Conservation (phyloP, 176 grass and related monocot genomes). For the Bolboschoenus planiculmis region DNA sequence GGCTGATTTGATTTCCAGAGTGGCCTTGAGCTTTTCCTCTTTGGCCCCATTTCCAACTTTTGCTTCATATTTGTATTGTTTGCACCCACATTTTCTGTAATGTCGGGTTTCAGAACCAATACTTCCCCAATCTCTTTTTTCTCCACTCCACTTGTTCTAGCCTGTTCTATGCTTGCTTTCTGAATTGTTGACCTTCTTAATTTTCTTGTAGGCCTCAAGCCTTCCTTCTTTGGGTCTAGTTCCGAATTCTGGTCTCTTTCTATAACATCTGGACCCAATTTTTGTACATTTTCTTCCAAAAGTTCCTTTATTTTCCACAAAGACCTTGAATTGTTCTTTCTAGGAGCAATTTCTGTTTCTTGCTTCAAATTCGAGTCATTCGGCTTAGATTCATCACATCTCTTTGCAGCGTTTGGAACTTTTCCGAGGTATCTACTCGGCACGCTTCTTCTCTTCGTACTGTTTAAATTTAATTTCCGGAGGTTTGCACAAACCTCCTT, state of each 20-base stretch:
- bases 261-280: slow-evolving; percentile 10
- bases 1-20: neutral
- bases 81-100: neutral
- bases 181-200: neutral
- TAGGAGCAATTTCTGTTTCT: neutral
- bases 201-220: slow-evolving; percentile 28
- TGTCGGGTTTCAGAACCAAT: neutral
- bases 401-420: slow-evolving; percentile 31
- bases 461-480: slow-evolving; percentile 31
- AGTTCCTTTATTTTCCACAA: slow-evolving; percentile 1
- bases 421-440: slow-evolving; percentile 67
- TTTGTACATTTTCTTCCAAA: slow-evolving; percentile 5
- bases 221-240: slow-evolving; percentile 33
- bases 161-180: neutral
- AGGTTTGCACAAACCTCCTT: slow-evolving; percentile 24
- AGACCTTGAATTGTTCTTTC: neutral
- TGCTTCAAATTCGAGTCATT: neutral
- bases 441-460: slow-evolving; percentile 40
- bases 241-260: slow-evolving; percentile 26
- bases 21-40: neutral
- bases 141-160: neutral
- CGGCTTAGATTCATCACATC: slow-evolving; percentile 7
- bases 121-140: neutral
- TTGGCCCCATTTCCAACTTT: neutral
- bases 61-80: neutral